Percentiles rank a stretch among this genome's conserved stretches.
Conservation (phyloP, 1,284 basidiomycete species). For the Apiotrichum veenhuisii region DNA sequence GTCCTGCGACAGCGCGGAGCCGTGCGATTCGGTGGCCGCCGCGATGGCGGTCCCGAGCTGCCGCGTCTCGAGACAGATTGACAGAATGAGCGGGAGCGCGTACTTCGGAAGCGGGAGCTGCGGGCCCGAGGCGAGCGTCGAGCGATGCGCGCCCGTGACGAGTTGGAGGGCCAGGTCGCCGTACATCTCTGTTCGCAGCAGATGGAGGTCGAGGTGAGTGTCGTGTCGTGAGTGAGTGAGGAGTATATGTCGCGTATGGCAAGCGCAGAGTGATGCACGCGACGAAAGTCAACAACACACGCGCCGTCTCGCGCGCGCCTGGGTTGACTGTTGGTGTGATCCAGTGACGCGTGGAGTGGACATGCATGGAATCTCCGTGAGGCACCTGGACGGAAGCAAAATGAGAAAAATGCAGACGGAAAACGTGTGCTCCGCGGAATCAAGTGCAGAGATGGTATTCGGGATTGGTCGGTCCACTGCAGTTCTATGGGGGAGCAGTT, state of each 20-base stretch:
- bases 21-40: constrained; percentile 35
- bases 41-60: constrained; percentile 61
- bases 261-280: not conserved
- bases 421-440: too few relatives aligned
- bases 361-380: too few relatives aligned
- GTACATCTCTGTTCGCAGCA: too few relatives aligned
- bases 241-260: not conserved
- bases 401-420: too few relatives aligned
- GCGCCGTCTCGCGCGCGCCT: too few relatives aligned
- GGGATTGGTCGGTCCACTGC: too few relatives aligned
- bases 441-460: too few relatives aligned
- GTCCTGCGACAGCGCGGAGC: constrained; percentile 45
- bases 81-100: constrained; percentile 80
- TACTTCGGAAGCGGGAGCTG: constrained; percentile 70
- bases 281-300: too few relatives aligned
- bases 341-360: too few relatives aligned
- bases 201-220: constrained; percentile 1
- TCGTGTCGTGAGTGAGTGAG: not conserved
- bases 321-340: too few relatives aligned
- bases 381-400: too few relatives aligned
- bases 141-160: constrained; percentile 76
- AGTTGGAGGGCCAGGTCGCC: constrained; percentile 82
- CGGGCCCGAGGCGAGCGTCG: constrained; percentile 68
- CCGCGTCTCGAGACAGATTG: constrained; percentile 84
- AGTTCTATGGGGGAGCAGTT: too few relatives aligned